Evolutionary conservation across 106 monocot species (phyloP).

Genomic region (Chionographis japonica): DNA sequence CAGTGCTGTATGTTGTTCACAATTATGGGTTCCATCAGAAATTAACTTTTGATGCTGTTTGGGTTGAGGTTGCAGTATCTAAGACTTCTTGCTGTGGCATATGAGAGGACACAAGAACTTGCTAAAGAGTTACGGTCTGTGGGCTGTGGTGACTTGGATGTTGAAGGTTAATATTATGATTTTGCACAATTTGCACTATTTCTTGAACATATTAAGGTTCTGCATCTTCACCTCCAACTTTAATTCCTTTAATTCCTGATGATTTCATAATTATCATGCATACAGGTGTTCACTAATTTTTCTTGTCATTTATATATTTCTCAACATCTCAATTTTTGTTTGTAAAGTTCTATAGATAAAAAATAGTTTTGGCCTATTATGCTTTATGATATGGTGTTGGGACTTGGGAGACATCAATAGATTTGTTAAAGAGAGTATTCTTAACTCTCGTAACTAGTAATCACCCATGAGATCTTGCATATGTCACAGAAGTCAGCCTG

Average conservation of each 20-base stretch:
- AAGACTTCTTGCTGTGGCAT: conserved; percentile 80
- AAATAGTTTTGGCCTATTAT: too few relatives aligned
- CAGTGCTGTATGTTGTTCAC: neutral
- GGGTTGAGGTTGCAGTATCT: conserved; percentile 67
- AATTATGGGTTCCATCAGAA: neutral
- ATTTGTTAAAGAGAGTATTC: too few relatives aligned
- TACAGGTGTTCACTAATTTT: too few relatives aligned
- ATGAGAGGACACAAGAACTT: conserved; percentile 93
- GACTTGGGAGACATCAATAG: too few relatives aligned
- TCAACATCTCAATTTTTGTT: too few relatives aligned
- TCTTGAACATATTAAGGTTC: neutral
- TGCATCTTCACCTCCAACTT: neutral
- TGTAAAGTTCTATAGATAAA: too few relatives aligned
- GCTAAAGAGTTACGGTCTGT: conserved; percentile 83
- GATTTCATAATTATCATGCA: neutral
- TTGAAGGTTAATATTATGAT: conserved; percentile 61
- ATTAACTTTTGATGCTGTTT: conserved; percentile 9
- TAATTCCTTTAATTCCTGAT: neutral
- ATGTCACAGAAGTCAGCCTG: too few relatives aligned
- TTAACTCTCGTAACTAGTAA: too few relatives aligned
- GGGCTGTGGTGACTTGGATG: conserved; percentile 96
- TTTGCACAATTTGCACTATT: neutral
- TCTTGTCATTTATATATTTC: too few relatives aligned
- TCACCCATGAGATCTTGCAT: too few relatives aligned
- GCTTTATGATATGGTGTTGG: too few relatives aligned